A percentile compares a stretch with the other conserved stretches of the same genome.
Conservation (phyloP, 306 rosid species). For the Dalbergia oliveri region DNA sequence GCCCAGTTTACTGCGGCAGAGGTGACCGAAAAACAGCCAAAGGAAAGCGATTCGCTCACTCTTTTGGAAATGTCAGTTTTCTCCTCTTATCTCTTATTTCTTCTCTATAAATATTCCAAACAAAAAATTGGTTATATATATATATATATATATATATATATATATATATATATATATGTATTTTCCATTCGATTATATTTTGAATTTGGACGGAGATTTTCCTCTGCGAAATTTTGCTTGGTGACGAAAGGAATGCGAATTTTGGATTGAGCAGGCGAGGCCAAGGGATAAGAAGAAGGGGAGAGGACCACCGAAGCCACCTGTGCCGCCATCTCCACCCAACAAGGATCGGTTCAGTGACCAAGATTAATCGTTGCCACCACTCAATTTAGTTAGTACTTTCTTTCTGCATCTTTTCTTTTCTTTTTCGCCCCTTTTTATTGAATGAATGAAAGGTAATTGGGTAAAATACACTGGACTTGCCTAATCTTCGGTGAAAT, state of each 20-base stretch:
- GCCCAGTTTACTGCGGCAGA: neutral
- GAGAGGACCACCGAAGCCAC: neutral
- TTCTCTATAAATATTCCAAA: neutral
- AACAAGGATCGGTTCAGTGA: neutral
- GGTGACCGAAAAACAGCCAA: neutral
- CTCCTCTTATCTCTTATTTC: neutral
- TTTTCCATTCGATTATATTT: too few relatives aligned
- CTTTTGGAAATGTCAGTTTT: neutral
- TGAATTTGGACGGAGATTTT: neutral
- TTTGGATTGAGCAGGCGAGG: constrained; percentile 1
- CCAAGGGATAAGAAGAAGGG: constrained; percentile 7
- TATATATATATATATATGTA: too few relatives aligned
- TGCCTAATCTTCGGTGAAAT: too few relatives aligned
- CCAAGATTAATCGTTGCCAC: neutral
- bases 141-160: too few relatives aligned
- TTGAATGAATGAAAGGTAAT: too few relatives aligned
- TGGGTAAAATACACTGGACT: too few relatives aligned
- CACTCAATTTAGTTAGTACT: neutral
- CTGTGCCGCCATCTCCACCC: neutral
- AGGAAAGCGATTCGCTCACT: neutral
- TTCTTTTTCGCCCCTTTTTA: too few relatives aligned
- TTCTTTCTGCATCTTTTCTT: neutral
- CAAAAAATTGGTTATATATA: too few relatives aligned
- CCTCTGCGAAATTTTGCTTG: neutral
- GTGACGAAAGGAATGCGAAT: neutral